Evolutionary conservation across 768 basidiomycete genomes (phyloP), one percentile per base, ranked within the genome.

Genomic region (Leccinum longicurvipes): DNA sequence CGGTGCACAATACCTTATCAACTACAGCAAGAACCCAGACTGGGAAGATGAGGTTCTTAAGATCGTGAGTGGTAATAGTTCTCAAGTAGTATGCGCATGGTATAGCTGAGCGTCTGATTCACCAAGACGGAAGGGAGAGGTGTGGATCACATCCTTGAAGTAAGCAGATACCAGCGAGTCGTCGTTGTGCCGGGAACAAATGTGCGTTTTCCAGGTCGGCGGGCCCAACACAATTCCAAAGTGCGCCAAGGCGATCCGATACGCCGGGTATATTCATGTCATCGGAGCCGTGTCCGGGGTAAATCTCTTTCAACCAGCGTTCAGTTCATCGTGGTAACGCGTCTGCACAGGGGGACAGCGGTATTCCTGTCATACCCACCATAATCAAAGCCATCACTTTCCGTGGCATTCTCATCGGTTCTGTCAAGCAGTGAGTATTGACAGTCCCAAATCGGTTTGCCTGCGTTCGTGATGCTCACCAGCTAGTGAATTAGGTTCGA

Each of bases 361-460:
- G 70, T 32, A 56, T 67, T n/a, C 69, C 76, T 52, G 54, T 79
- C 8, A 17, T 62, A 72, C 31, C 51, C 66, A 62, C 72, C 14
- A 76, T 84, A 25, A 60, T 36, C 45, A 79, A 74, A 58, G 73
- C 73, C 3, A 68, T 79, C 32, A 66, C 61, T 23, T 56, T 84
- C 34, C 78, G 80, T 6, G 83, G 84, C 4, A 76, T 86, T 25
- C 73, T 79, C 31, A 74, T 84, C 51, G 84, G 84, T 28, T 80
- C 81, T 11, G 76, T 82, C n/a, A 71, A 76, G n/a, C 82, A 83
- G 80, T 82, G 62, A 45, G n/a, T n/a, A n/a, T n/a, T n/a, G n/a
- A n/a, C n/a, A n/a, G 9, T 47, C 10, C 1, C 12, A 11, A 12
- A n/a, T n/a, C n/a, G n/a, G n/a, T n/a, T 49, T n/a, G 2, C 36